Evolutionary conservation across 768 basidiomycete species (phyloP).

Genomic region (Pleurotus eryngii): DNA sequence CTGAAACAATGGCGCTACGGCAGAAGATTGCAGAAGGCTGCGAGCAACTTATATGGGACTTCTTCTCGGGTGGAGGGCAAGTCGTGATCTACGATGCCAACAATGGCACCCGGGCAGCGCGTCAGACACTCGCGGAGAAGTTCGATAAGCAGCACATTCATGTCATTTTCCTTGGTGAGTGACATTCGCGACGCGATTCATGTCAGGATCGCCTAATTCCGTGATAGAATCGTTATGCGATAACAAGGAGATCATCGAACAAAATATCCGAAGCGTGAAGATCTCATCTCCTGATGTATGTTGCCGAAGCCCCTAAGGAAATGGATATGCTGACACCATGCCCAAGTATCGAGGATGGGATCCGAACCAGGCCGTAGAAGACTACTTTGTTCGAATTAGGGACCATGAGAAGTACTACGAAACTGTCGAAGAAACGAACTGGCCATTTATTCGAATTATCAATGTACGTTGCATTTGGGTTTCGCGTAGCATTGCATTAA

Average conservation of each 20-base stretch:
- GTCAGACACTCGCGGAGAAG: constrained; percentile 75
- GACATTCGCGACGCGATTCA: background rate
- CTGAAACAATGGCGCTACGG: constrained; percentile 77
- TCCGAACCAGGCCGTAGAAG: constrained; percentile 85
- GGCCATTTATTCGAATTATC: constrained; percentile 92
- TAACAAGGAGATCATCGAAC: constrained; percentile 88
- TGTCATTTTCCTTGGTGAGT: constrained; percentile 86
- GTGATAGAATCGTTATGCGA: constrained; percentile 83
- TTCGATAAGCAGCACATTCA: constrained; percentile 87
- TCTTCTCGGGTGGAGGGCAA: constrained; percentile 84
- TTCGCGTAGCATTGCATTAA: constrained; percentile 10
- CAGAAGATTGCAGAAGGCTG: constrained; percentile 76
- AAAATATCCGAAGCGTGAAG: constrained; percentile 94
- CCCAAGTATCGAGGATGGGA: constrained; percentile 88
- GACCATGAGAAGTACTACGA: constrained; percentile 89
- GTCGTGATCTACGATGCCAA: constrained; percentile 99
- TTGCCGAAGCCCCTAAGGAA: constrained; percentile 11
- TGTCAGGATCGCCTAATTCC: too few relatives aligned
- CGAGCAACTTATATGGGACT: constrained; percentile 85
- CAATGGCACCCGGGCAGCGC: constrained; percentile 69
- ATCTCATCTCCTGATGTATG: constrained; percentile 96
- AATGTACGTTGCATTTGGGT: constrained; percentile 53
- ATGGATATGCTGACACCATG: constrained; percentile 10
- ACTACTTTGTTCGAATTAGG: constrained; percentile 87
- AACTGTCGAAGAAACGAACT: constrained; percentile 85